phyloP scores from a whole-genome alignment of 495 filamentous ascomycete genomes.

The Penicillium cataractarum region DNA sequence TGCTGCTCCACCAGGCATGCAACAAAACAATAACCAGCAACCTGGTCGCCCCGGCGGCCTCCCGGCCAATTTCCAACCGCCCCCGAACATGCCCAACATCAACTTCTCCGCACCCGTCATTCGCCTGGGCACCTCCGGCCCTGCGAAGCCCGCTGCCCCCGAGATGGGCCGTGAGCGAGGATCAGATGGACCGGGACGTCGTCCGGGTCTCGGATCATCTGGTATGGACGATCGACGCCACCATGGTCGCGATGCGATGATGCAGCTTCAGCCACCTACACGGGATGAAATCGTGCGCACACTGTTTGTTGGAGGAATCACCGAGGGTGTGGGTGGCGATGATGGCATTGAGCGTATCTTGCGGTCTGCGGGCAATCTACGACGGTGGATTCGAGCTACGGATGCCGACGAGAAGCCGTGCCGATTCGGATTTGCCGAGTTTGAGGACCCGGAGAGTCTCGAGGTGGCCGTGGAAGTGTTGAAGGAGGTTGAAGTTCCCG shows the following conservation, averaged over 20 bases:
- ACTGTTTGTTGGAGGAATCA: slow-evolving; percentile 86
- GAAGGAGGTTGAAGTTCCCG: slow-evolving; percentile 82
- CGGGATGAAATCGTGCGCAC: slow-evolving; percentile 89
- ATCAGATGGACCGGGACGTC: slow-evolving; percentile 54
- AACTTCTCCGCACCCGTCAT: slow-evolving; percentile 98
- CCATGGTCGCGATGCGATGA: slow-evolving; percentile 71
- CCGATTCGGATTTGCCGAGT: slow-evolving; percentile 96
- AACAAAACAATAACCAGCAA: slow-evolving; percentile 68
- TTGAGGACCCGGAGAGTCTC: slow-evolving; percentile 88
- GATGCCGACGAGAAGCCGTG: slow-evolving; percentile 83
- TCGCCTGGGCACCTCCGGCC: slow-evolving; percentile 75
- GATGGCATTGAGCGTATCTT: slow-evolving; percentile 84
- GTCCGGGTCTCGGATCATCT: slow-evolving; percentile 69
- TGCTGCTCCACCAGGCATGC: slow-evolving; percentile 77
- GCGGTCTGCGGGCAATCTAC: slow-evolving; percentile 72
- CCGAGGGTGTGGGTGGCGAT: slow-evolving; percentile 74
- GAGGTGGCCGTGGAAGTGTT: slow-evolving; percentile 85
- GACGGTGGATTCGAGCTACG: slow-evolving; percentile 82
- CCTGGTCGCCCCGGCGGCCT: slow-evolving; percentile 75
- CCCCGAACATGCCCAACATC: slow-evolving; percentile 93
- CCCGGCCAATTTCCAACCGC: slow-evolving; percentile 84
- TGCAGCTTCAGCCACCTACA: slow-evolving; percentile 81
- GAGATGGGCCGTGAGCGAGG: slow-evolving; percentile 52
- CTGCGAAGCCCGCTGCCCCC: slow-evolving; percentile 64
- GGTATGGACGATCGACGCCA: slow-evolving; percentile 69